Percentiles rank a stretch among this genome's conserved stretches.
Conservation (phyloP, 768 basidiomycete species). For the Collybia mongolica region DNA sequence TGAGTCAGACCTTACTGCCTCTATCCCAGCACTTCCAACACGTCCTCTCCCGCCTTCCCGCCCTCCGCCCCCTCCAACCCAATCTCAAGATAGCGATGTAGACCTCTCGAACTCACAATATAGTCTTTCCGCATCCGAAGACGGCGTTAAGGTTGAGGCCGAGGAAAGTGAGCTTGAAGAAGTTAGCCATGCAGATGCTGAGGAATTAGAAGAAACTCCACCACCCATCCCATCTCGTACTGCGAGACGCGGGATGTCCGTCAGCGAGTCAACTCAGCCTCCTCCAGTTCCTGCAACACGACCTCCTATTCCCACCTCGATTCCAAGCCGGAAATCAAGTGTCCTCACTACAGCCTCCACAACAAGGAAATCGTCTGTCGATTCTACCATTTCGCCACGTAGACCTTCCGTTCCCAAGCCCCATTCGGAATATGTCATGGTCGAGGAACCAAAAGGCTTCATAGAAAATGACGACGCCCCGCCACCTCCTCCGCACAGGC, state of each 20-base stretch:
- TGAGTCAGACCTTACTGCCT: neutral
- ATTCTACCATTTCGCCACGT: constrained; percentile 20
- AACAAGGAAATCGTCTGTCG: constrained; percentile 33
- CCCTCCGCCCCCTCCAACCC: constrained; percentile 27
- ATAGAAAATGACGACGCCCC: constrained; percentile 42
- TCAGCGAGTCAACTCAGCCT: constrained; percentile 4
- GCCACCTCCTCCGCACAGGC: constrained; percentile 35
- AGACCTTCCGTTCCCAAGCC: constrained; percentile 18
- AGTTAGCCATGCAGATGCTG: constrained; percentile 54
- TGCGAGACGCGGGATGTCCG: constrained; percentile 18
- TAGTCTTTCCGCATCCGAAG: constrained; percentile 47
- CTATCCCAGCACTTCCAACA: constrained; percentile 1
- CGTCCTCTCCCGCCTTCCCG: constrained; percentile 15
- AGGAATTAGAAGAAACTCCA: constrained; percentile 45
- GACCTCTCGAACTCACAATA: constrained; percentile 28
- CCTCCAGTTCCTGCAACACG: constrained; percentile 40
- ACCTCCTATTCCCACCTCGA: constrained; percentile 44
- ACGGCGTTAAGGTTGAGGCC: constrained; percentile 62
- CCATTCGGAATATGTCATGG: constrained; percentile 62
- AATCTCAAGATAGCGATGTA: constrained; percentile 26
- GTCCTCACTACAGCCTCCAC: constrained; percentile 30
- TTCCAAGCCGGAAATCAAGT: constrained; percentile 40
- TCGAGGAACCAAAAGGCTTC: constrained; percentile 46
- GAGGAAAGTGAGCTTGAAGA: constrained; percentile 78
- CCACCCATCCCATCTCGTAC: constrained; percentile 56